phyloP scores from a whole-genome alignment of 106 monocot genomes.

The Agapanthus africanus region DNA sequence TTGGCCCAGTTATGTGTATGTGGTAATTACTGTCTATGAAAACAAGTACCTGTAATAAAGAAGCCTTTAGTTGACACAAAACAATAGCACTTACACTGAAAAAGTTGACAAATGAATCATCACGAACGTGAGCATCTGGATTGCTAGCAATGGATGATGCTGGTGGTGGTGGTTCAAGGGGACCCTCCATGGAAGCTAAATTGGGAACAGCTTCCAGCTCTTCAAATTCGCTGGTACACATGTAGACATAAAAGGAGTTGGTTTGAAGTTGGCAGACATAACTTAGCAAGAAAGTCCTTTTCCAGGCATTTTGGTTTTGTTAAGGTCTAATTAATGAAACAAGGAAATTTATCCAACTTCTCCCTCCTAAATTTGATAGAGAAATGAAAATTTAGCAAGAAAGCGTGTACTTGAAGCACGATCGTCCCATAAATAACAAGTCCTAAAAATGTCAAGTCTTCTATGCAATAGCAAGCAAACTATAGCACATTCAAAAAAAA shows the following conservation, averaged over 20 bases:
- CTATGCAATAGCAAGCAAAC: not conserved
- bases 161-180: conserved; percentile 40
- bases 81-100: conserved; percentile 41
- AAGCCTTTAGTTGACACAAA: too few species aligned
- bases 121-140: conserved; percentile 17
- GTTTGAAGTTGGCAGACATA: too few species aligned
- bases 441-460: not conserved
- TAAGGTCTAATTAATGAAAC: too few species aligned
- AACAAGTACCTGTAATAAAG: too few species aligned
- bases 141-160: conserved; percentile 15
- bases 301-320: too few species aligned
- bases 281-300: too few species aligned
- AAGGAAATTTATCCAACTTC: too few species aligned
- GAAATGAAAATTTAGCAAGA: not conserved
- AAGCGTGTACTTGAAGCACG: not conserved
- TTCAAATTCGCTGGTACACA: conserved; percentile 48
- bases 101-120: conserved; percentile 35
- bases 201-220: conserved; percentile 58
- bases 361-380: too few species aligned
- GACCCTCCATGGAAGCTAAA: conserved; percentile 35
- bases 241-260: too few species aligned
- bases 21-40: too few species aligned
- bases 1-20: too few species aligned
- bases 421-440: too few species aligned
- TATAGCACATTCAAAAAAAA: not conserved